Base-by-base conservation (phyloP, 345 rosid species). In the Rhodamnia argentea region DNA sequence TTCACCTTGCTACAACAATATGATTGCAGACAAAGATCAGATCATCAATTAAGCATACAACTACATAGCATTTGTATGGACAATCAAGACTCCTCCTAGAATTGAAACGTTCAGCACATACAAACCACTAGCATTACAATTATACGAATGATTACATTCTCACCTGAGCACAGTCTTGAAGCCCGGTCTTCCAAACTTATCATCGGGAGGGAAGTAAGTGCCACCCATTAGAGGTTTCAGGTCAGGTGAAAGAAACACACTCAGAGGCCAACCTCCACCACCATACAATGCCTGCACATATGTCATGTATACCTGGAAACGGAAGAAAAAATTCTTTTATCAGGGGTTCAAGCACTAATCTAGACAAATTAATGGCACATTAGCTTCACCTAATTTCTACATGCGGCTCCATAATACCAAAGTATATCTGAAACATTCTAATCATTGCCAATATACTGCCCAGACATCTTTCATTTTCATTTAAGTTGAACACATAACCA, bases 211-310 rank as follows among this genome's bases (percentile, higher is more conserved):
- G 60, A 97, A 97, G 92, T 95, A 97, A 86, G 98, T 97, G 90
- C 98, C 99, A 83, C 99, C 98, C 98, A 97, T 94, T 85, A 95
- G 88, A 15, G 99, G 99, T 89, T 96, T 97, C 86, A 97, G 89
- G 92, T 97, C 97, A 88, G 98, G 98, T 86, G 99, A 93, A 88
- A 97, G 95, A 88, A 97, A 97, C 84, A 93, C 98, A 0, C 94
- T 92, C 29, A 95, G 89, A 81, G 99, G 99, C 99, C 99, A 97
- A 26, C 98, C 98, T 83, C 99, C 99, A 16, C 89, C 89, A 58
- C 89, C 87, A 84, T 97, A 94, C 58, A 97, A 83, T 53, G 98
- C 98, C 85, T 97, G 99, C 47, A 97, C 97, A 60, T 93, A 96
- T 15, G 98, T 95, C 98, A 97, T 97, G 90, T 96, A 96, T 22